These are phyloP conservation scores for Backusella circina DNA, from an alignment of 192 early-diverging fungal species.

Conservation along the genomic window DNA sequence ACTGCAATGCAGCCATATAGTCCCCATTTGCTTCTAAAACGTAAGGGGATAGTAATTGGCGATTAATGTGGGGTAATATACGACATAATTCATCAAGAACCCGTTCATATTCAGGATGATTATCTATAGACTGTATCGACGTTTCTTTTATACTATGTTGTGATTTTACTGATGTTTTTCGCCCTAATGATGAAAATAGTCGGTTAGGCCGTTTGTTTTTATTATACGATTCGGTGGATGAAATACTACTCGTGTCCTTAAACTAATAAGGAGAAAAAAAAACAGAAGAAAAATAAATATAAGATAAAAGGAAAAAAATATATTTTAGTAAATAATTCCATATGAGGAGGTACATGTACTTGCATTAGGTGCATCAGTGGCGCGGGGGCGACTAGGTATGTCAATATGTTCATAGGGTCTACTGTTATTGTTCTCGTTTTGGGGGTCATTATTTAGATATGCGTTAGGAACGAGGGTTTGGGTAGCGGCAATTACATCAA, in stretches of 20 bases:
- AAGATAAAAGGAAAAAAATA: neutral
- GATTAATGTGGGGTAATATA: slow-evolving; percentile 47
- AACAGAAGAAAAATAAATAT: neutral
- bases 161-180: slow-evolving; percentile 11
- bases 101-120: slow-evolving; percentile 19
- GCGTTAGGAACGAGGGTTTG: slow-evolving; percentile 18
- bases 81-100: slow-evolving; percentile 44
- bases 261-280: neutral
- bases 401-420: slow-evolving; percentile 24
- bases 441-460: neutral
- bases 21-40: slow-evolving; percentile 41
- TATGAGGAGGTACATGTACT: neutral
- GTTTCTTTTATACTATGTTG: neutral
- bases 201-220: slow-evolving; percentile 4
- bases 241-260: slow-evolving; percentile 8
- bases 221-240: slow-evolving; percentile 1
- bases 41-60: slow-evolving; percentile 36
- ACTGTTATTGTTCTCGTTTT: neutral
- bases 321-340: neutral
- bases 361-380: neutral
- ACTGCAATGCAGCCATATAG: slow-evolving; percentile 43
- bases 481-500: slow-evolving; percentile 26
- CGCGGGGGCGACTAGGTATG: slow-evolving; percentile 9
- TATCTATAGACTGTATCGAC: neutral
- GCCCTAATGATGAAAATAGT: slow-evolving; percentile 7